phyloP scores from a whole-genome alignment of 2,329 filamentous ascomycete species.

The Pseudopyricularia cyperi region DNA sequence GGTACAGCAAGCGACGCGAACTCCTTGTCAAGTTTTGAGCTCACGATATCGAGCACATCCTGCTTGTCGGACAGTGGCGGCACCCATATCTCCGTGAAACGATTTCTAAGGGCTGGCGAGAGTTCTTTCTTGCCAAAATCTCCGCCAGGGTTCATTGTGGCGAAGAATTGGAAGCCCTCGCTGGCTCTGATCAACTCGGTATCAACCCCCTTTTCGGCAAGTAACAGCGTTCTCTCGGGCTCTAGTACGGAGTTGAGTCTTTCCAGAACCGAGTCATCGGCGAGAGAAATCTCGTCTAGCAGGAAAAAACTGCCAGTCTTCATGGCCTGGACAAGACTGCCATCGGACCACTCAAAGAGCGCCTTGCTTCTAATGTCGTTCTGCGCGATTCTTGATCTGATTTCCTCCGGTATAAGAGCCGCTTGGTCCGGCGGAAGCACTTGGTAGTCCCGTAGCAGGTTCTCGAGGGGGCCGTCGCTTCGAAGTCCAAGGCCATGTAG shows the following conservation, averaged over 20 bases:
- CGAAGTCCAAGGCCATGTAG: slow-evolving; percentile 24
- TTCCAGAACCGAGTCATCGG: slow-evolving; percentile 93
- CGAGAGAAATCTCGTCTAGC: slow-evolving; percentile 93
- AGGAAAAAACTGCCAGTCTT: slow-evolving; percentile 80
- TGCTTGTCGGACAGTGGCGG: slow-evolving; percentile 72
- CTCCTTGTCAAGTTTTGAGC: slow-evolving; percentile 51
- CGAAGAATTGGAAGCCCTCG: slow-evolving; percentile 85
- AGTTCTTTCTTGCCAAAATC: slow-evolving; percentile 98
- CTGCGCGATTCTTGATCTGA: slow-evolving; percentile 31
- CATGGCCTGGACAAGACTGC: slow-evolving; percentile 90
- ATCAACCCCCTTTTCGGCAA: slow-evolving; percentile 85
- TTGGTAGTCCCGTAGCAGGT: slow-evolving; percentile 47
- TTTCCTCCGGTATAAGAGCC: slow-evolving; percentile 30
- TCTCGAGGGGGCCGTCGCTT: slow-evolving; percentile 31
- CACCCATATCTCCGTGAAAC: slow-evolving; percentile 98
- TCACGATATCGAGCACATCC: slow-evolving; percentile 79
- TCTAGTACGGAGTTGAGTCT: slow-evolving; percentile 94
- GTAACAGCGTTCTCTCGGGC: slow-evolving; percentile 67
- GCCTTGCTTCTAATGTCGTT: slow-evolving; percentile 58
- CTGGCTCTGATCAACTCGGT: slow-evolving; percentile 67
- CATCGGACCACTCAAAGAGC: slow-evolving; percentile 93
- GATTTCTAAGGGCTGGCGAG: slow-evolving; percentile 85
- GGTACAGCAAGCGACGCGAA: slow-evolving; percentile 46
- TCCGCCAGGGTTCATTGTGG: slow-evolving; percentile 97
- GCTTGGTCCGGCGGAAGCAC: slow-evolving; percentile 29